Conservation (phyloP, 2,329 filamentous ascomycete genomes). For the Niveomyces coronatus region DNA sequence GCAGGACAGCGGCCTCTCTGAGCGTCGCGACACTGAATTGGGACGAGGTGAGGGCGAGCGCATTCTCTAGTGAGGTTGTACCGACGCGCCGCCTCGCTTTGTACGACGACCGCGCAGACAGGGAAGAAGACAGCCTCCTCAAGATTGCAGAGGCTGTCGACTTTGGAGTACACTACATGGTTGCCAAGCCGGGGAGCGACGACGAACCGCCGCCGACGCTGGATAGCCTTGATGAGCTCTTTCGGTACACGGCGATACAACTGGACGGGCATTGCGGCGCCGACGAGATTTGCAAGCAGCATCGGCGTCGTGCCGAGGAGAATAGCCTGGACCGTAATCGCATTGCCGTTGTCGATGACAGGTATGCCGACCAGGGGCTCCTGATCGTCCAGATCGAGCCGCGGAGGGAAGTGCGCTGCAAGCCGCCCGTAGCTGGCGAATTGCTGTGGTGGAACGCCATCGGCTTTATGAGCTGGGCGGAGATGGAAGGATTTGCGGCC, state of each 20-base stretch:
- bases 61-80: not conserved
- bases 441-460: slow-evolving; percentile 6
- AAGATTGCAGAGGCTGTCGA: slow-evolving; percentile 6
- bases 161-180: slow-evolving; percentile 7
- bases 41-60: slow-evolving; percentile 1
- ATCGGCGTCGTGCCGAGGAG: not conserved
- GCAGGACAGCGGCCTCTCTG: not conserved
- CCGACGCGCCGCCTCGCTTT: not conserved
- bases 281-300: not conserved
- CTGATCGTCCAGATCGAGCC: slow-evolving; percentile 3
- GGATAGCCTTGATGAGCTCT: slow-evolving; percentile 3
- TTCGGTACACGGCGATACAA: not conserved
- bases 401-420: slow-evolving; percentile 6
- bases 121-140: slow-evolving; percentile 1
- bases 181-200: not conserved
- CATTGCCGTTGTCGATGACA: slow-evolving; percentile 5
- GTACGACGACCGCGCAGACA: slow-evolving; percentile 3
- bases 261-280: not conserved
- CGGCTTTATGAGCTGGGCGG: slow-evolving; percentile 8
- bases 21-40: not conserved
- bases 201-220: not conserved
- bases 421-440: slow-evolving; percentile 5
- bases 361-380: not conserved
- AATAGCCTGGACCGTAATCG: not conserved
- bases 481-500: not conserved